phyloP scores from a whole-genome alignment of 768 basidiomycete genomes.

The Stropharia rugosoannulata region DNA sequence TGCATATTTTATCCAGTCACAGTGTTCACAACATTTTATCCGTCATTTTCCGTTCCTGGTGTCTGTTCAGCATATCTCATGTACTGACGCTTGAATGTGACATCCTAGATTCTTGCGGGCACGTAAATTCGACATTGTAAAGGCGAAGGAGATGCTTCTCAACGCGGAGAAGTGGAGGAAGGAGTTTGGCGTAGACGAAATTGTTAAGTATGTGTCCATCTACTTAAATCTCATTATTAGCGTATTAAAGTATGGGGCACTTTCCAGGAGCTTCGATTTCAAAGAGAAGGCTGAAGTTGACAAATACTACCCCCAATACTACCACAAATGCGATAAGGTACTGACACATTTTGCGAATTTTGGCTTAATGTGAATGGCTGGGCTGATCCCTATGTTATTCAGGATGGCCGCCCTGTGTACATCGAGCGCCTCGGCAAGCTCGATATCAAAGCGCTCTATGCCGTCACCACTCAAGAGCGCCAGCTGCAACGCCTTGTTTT shows the following conservation, averaged over 20 bases:
- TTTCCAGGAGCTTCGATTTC: slow-evolving; percentile 77
- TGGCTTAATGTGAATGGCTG: background rate
- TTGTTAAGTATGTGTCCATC: slow-evolving; percentile 50
- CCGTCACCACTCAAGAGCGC: slow-evolving; percentile 81
- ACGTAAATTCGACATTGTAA: slow-evolving; percentile 83
- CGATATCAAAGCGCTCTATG: slow-evolving; percentile 82
- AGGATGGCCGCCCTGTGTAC: slow-evolving; percentile 96
- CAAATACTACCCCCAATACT: slow-evolving; percentile 94
- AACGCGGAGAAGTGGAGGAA: slow-evolving; percentile 87
- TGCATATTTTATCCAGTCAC: background rate
- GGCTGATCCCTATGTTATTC: background rate
- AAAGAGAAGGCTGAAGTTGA: slow-evolving; percentile 79
- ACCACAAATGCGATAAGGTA: slow-evolving; percentile 95
- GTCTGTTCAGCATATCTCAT: background rate
- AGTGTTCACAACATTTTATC: background rate
- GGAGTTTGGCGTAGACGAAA: slow-evolving; percentile 78
- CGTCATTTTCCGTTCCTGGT: background rate
- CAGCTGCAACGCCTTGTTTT: slow-evolving; percentile 85
- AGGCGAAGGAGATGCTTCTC: slow-evolving; percentile 83
- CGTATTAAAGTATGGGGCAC: slow-evolving; percentile 1
- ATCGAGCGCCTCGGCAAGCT: slow-evolving; percentile 90
- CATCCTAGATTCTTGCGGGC: slow-evolving; percentile 83
- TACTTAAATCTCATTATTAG: background rate
- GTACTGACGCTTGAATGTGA: background rate
- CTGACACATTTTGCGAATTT: slow-evolving; percentile 9